phyloP scores from a whole-genome alignment of 1,284 basidiomycete species.

The Ganoderma sinense region DNA sequence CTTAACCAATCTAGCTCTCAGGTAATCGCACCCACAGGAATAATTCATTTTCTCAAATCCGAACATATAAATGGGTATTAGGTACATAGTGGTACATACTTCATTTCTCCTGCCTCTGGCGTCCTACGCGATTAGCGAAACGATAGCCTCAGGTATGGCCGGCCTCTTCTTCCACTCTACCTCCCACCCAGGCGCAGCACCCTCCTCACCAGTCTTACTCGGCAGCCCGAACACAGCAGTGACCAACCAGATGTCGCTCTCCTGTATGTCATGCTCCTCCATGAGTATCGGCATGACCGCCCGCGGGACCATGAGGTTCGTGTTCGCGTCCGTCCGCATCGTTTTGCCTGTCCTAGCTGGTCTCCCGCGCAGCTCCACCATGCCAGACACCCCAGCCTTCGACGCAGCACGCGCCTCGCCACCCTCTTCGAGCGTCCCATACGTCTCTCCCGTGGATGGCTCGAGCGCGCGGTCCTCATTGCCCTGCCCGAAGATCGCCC shows the following conservation, averaged over 20 bases:
- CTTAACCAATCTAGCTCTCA: background rate
- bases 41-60: background rate
- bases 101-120: background rate
- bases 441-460: slow-evolving; percentile 48
- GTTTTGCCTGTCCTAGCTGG: slow-evolving; percentile 50
- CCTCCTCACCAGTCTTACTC: slow-evolving; percentile 45
- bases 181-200: slow-evolving; percentile 56
- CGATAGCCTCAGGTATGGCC: slow-evolving; percentile 53
- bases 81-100: background rate
- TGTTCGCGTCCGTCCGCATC: slow-evolving; percentile 77
- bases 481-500: slow-evolving; percentile 76
- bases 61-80: background rate
- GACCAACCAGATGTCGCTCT: slow-evolving; percentile 63
- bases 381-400: slow-evolving; percentile 67
- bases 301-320: slow-evolving; percentile 74
- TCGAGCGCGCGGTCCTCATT: slow-evolving; percentile 67
- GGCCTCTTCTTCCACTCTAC: slow-evolving; percentile 63
- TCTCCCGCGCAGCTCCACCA: slow-evolving; percentile 54
- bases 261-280: slow-evolving; percentile 52
- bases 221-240: slow-evolving; percentile 76
- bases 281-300: slow-evolving; percentile 73
- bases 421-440: slow-evolving; percentile 54
- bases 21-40: background rate
- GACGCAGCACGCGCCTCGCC: slow-evolving; percentile 62
- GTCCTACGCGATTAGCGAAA: slow-evolving; percentile 35